A percentile compares a stretch with the other conserved stretches of the same genome.
Evolutionary conservation across 2,329 filamentous ascomycete genomes (phyloP).

Genomic region (Colletotrichum spaethianum): DNA sequence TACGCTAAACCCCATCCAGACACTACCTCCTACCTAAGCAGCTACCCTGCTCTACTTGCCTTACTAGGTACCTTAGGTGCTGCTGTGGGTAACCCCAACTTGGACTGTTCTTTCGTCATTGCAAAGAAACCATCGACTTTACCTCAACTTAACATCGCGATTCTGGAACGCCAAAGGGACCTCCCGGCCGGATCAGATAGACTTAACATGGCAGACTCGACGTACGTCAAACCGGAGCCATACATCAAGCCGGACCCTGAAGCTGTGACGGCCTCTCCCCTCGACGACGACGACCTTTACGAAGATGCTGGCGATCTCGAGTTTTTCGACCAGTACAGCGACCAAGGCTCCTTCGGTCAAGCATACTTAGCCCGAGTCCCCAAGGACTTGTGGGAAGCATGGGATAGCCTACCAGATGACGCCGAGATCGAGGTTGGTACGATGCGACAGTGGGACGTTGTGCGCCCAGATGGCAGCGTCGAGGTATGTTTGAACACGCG

Average conservation of each 20-base stretch:
- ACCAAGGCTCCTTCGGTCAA: conserved; percentile 40
- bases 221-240: conserved; percentile 48
- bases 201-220: conserved; percentile 38
- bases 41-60: not conserved
- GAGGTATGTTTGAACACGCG: conserved; percentile 42
- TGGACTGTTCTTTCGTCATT: conserved; percentile 23
- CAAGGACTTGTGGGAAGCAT: conserved; percentile 84
- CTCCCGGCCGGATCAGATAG: not conserved
- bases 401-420: conserved; percentile 82
- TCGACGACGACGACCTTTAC: conserved; percentile 79
- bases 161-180: not conserved
- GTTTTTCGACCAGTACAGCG: conserved; percentile 63
- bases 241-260: conserved; percentile 67
- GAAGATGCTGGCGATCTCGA: conserved; percentile 70
- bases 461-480: conserved; percentile 66
- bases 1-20: conserved; percentile 8
- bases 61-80: not conserved
- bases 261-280: conserved; percentile 55
- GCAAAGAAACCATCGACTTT: not conserved
- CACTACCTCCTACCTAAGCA: not conserved
- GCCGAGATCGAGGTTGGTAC: conserved; percentile 87
- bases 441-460: conserved; percentile 72
- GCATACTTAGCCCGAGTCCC: conserved; percentile 83
- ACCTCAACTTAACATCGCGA: not conserved
- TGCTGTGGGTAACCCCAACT: not conserved